phyloP scores from a whole-genome alignment of 306 rosid species.

The Leucaena leucocephala region DNA sequence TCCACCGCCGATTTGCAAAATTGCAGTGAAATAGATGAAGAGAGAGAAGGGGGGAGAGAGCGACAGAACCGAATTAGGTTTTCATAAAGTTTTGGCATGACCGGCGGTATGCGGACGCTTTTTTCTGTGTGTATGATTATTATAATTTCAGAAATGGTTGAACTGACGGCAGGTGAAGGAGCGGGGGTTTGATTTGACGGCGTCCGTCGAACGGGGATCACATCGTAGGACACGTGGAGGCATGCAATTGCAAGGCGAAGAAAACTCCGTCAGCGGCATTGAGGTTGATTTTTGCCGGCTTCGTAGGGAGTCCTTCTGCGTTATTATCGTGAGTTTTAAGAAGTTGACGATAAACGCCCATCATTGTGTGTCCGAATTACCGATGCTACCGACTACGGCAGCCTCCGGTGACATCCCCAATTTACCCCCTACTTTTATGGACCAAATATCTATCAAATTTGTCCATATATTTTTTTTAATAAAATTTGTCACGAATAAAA shows the following conservation, averaged over 20 bases:
- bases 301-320: constrained; percentile 41
- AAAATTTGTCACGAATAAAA: too few relatives aligned
- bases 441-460: not conserved
- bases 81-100: not conserved
- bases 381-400: not conserved
- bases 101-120: not conserved
- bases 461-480: too few relatives aligned
- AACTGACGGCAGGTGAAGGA: constrained; percentile 54
- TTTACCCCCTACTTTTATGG: not conserved
- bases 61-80: not conserved
- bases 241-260: constrained; percentile 32
- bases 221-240: constrained; percentile 51
- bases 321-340: not conserved
- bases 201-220: constrained; percentile 27
- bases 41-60: not conserved
- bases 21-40: not conserved
- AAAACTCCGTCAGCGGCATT: constrained; percentile 56
- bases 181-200: constrained; percentile 53
- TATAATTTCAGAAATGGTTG: not conserved
- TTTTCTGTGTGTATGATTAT: not conserved
- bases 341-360: constrained; percentile 58
- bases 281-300: constrained; percentile 49
- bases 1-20: not conserved
- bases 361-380: constrained; percentile 37
- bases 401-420: not conserved